phyloP scores from a whole-genome alignment of 192 early-diverging fungal species.

The Pilobolus umbonatus region DNA sequence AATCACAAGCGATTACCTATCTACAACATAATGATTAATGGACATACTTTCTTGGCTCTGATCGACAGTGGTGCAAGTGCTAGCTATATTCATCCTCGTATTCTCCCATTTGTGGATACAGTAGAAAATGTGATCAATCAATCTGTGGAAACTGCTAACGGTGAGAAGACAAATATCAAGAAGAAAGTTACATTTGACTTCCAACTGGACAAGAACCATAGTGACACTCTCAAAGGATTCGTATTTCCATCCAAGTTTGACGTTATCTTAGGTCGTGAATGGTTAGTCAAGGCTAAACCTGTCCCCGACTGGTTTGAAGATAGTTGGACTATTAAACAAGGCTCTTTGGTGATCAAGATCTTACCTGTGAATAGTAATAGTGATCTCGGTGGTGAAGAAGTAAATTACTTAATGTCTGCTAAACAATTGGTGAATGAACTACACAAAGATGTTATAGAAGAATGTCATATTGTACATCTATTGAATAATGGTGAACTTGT shows the following conservation, averaged over 20 bases:
- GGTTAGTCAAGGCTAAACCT: background rate
- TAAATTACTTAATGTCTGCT: background rate
- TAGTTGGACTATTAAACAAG: background rate
- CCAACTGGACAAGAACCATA: background rate
- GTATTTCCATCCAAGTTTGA: slow-evolving; percentile 1
- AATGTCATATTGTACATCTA: background rate
- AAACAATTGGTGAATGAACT: background rate
- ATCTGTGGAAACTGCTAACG: background rate
- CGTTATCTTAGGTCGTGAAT: background rate
- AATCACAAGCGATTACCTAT: background rate
- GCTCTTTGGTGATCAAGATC: background rate
- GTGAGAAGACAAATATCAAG: background rate
- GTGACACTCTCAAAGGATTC: background rate
- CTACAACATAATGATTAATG: background rate
- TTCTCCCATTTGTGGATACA: background rate
- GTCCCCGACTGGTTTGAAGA: background rate
- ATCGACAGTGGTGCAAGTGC: slow-evolving; percentile 2
- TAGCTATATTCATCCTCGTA: background rate
- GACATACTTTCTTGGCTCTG: background rate
- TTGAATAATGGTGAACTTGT: too few species aligned
- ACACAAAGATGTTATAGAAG: background rate
- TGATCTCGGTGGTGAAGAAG: background rate
- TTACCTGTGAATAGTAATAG: background rate
- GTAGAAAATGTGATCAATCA: background rate
- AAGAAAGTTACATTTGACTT: background rate